Evolutionary conservation across 352 stramenopile genomes (phyloP).

Genomic region (Albugo laibachii): DNA sequence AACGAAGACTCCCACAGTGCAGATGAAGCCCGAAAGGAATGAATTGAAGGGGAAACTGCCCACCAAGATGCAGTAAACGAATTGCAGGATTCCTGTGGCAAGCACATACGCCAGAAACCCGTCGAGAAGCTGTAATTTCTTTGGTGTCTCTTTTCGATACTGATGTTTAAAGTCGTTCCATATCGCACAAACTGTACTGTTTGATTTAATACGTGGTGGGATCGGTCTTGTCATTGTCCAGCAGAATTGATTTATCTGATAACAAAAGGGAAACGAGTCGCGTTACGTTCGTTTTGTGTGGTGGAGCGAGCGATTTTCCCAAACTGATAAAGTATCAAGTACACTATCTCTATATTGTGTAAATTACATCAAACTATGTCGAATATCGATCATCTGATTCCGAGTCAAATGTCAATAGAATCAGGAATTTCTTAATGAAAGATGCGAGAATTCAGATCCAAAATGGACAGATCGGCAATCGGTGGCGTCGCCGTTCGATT

Average conservation of each 20-base stretch:
- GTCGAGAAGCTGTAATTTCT: constrained; percentile 82
- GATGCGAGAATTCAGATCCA: constrained; percentile 40
- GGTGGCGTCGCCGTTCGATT: constrained; percentile 34
- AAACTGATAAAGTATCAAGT: too few relatives aligned
- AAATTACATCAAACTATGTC: too few relatives aligned
- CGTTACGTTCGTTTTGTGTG: too few relatives aligned
- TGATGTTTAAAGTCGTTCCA: constrained; percentile 31
- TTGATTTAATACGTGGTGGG: too few relatives aligned
- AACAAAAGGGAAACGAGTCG: too few relatives aligned
- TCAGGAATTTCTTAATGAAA: constrained; percentile 9
- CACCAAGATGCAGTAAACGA: constrained; percentile 81
- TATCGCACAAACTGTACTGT: too few relatives aligned
- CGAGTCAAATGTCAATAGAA: too few relatives aligned
- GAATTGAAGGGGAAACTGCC: constrained; percentile 86
- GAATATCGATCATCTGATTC: too few relatives aligned
- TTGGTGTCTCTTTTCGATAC: constrained; percentile 70
- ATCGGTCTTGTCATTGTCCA: too few relatives aligned
- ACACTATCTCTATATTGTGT: too few relatives aligned
- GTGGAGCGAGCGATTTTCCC: too few relatives aligned
- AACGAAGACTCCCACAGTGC: constrained; percentile 79
- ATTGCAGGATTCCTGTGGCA: constrained; percentile 74
- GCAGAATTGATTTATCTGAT: too few relatives aligned
- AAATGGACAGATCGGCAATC: constrained; percentile 60
- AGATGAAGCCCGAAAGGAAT: constrained; percentile 81
- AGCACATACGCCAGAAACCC: constrained; percentile 80